A percentile compares a stretch with the other conserved stretches of the same genome.
These are phyloP conservation scores for Aureobasidium sp. DNA, from an alignment of 2,329 filamentous ascomycete genomes.

Conservation along the genomic window DNA sequence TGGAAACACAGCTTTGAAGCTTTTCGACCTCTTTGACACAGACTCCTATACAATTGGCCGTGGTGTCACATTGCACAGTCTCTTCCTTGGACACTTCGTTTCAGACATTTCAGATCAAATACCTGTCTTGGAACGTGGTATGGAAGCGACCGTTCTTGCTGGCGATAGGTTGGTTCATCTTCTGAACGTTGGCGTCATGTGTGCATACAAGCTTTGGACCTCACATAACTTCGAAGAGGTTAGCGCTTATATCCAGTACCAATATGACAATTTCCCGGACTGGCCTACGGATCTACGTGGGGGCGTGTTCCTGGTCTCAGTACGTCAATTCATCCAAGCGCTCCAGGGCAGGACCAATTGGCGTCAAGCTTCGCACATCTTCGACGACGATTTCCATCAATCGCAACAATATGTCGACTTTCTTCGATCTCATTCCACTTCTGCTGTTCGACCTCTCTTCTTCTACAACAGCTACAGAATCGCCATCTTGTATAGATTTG, in stretches of 20 bases:
- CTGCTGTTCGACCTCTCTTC: conserved; percentile 57
- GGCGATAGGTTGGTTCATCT: conserved; percentile 68
- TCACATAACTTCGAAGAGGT: conserved; percentile 63
- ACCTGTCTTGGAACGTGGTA: conserved; percentile 55
- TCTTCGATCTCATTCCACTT: conserved; percentile 43
- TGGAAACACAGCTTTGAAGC: conserved; percentile 54
- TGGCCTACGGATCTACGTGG: conserved; percentile 67
- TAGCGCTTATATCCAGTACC: conserved; percentile 63
- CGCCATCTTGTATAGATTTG: conserved; percentile 37
- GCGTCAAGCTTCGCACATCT: conserved; percentile 47
- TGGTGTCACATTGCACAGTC: conserved; percentile 61
- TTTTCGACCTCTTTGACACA: conserved; percentile 58
- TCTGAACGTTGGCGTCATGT: conserved; percentile 61
- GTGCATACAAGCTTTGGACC: conserved; percentile 61
- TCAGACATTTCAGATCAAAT: conserved; percentile 54
- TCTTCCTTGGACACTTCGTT: conserved; percentile 65
- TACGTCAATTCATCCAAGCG: conserved; percentile 61
- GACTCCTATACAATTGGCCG: conserved; percentile 58
- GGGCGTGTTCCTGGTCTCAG: conserved; percentile 59
- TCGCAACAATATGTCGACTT: conserved; percentile 48
- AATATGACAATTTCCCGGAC: conserved; percentile 65
- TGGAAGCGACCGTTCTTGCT: conserved; percentile 59
- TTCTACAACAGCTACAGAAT: conserved; percentile 57
- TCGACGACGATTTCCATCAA: conserved; percentile 63
- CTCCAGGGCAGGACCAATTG: conserved; percentile 65